These are phyloP conservation scores for Cenchrus purpureus DNA, from an alignment of 176 grass and related monocot species.

Conservation along the genomic window DNA sequence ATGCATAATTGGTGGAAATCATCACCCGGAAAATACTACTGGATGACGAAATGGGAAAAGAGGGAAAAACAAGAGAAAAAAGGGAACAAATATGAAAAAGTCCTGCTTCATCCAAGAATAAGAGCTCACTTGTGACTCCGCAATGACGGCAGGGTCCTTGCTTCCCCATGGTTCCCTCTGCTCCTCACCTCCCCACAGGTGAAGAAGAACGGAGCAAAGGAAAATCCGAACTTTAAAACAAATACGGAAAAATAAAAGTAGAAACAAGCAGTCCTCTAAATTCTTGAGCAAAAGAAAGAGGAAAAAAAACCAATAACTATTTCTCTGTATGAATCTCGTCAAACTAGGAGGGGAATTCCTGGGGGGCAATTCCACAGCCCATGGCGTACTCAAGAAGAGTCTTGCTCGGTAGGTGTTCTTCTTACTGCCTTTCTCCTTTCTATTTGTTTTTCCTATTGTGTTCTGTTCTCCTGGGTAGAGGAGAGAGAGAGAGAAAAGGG, in stretches of 20 bases:
- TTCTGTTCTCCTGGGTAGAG: slow-evolving; percentile 57
- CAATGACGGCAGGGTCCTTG: slow-evolving; percentile 95
- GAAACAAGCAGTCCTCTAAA: slow-evolving; percentile 45
- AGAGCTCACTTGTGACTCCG: slow-evolving; percentile 99
- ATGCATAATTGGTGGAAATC: slow-evolving; percentile 59
- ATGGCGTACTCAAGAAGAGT: slow-evolving; percentile 34
- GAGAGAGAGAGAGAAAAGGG: neutral
- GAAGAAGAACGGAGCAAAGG: slow-evolving; percentile 45
- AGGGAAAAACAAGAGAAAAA: slow-evolving; percentile 24
- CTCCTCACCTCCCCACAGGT: slow-evolving; percentile 46
- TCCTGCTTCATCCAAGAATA: slow-evolving; percentile 51
- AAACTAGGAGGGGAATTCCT: slow-evolving; percentile 45
- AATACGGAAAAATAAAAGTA: slow-evolving; percentile 22
- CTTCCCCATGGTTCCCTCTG: slow-evolving; percentile 74
- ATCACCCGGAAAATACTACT: slow-evolving; percentile 19
- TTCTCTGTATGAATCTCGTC: slow-evolving; percentile 49
- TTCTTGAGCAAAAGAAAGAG: slow-evolving; percentile 51
- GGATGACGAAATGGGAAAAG: slow-evolving; percentile 27
- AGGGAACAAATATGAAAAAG: slow-evolving; percentile 27
- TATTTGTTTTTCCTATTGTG: slow-evolving; percentile 53
- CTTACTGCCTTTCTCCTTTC: slow-evolving; percentile 33
- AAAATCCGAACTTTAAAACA: slow-evolving; percentile 39
- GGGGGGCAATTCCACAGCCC: slow-evolving; percentile 49
- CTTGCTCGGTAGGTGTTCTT: slow-evolving; percentile 55
- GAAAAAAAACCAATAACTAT: slow-evolving; percentile 30